Evolutionary conservation across 2,329 filamentous ascomycete genomes (phyloP), one percentile per base, ranked within the genome.

Genomic region (Blumeria hordei): DNA sequence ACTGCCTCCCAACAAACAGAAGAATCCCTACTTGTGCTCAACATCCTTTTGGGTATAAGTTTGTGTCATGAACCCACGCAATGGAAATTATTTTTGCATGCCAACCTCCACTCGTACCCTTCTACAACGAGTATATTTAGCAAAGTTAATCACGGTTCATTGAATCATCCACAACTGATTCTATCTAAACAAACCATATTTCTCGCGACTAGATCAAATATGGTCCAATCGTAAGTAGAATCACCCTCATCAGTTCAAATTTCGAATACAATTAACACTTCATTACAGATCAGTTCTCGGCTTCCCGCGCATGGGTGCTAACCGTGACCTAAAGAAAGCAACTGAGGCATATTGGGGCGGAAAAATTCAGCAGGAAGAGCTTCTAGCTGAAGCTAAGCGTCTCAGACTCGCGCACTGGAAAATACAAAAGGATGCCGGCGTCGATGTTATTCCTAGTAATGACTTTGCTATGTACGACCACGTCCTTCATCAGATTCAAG

Each of bases 241-340:
- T 12, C 2, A 28, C 9, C 3, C 16, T 49, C 32, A 35, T 16
- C 57, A 44, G 50, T 47, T 16, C 36, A 54, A 21, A 44, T 45
- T 36, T 35, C 55, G 36, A 35, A 56, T 45, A 55, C 56, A 60
- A 55, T 59, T 56, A 14, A 47, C 21, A 41, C 50, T 57, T 14
- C 55, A n/a, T 37, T 21, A 58, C 54, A 66, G 64, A 61, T 62
- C 92, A 64, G 78, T 98, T 71, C 83, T 98, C 71, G 92, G 92
- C 74, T 98, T 98, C 80, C 92, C 92, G 71, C 90, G 92, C 69
- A 95, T 96, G 86, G 92, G 92, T 74, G 85, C 79, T 67, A 85
- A 93, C 74, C 88, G 92, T 81, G 92, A 98, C 78, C 81, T 98
- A 70, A 98, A 98, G 84, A 98, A 98, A 82, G 92, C 92, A 68